A percentile compares a stretch with the other conserved stretches of the same genome.
Conservation (phyloP, 371 early-diverging fungal species). For the Basidiobolus heterosporus region DNA sequence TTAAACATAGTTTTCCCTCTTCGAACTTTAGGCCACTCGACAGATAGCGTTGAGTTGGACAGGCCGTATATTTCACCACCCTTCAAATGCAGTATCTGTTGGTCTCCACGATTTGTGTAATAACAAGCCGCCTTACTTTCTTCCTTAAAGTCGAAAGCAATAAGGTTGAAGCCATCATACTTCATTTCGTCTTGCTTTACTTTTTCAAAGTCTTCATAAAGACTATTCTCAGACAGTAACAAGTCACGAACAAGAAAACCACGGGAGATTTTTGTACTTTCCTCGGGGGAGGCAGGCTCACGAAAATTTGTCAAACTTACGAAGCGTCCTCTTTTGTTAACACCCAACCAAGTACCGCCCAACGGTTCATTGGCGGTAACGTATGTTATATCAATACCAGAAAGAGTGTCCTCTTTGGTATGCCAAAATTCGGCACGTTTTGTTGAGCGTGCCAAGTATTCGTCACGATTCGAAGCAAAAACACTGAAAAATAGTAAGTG, state of each 20-base stretch:
- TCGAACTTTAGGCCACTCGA: slow-evolving; percentile 29
- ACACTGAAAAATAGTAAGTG: slow-evolving; percentile 13
- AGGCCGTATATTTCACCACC: slow-evolving; percentile 20
- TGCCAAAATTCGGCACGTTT: slow-evolving; percentile 29
- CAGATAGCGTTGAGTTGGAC: slow-evolving; percentile 18
- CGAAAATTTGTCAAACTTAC: slow-evolving; percentile 31
- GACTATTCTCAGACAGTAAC: slow-evolving; percentile 8
- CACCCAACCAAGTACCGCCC: slow-evolving; percentile 36
- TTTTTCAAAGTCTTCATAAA: slow-evolving; percentile 8
- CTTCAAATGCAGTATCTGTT: slow-evolving; percentile 4
- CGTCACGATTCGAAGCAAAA: slow-evolving; percentile 37
- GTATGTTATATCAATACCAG: slow-evolving; percentile 14
- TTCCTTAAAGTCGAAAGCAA: slow-evolving; percentile 15
- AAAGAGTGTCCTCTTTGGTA: slow-evolving; percentile 11
- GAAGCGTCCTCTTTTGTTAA: slow-evolving; percentile 23
- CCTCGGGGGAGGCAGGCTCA: slow-evolving; percentile 12
- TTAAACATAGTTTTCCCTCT: slow-evolving; percentile 14
- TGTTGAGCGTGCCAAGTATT: slow-evolving; percentile 25
- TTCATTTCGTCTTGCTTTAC: slow-evolving; percentile 5
- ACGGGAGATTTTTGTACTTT: slow-evolving; percentile 12
- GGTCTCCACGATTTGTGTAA: slow-evolving; percentile 15
- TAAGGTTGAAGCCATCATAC: slow-evolving; percentile 27
- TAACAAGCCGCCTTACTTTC: slow-evolving; percentile 6
- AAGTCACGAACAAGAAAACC: slow-evolving; percentile 25
- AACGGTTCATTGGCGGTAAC: slow-evolving; percentile 8